Base-by-base conservation (phyloP, 2,329 filamentous ascomycete species). In the Colletotrichum costaricense region DNA sequence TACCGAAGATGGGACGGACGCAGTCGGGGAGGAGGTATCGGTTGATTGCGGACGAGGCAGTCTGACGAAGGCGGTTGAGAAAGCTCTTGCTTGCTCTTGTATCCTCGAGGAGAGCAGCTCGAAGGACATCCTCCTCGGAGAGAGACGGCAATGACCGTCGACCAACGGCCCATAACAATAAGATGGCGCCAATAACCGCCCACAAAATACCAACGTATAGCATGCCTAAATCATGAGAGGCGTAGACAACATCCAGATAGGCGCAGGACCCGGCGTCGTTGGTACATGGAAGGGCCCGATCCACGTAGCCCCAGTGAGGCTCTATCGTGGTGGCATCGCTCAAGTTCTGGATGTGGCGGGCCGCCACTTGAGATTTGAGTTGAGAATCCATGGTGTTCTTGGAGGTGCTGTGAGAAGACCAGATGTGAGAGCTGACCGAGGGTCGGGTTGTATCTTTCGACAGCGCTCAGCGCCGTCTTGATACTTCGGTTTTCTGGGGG, bases 11-110 rank as follows among this genome's bases (percentile, higher is more conserved):
- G 24, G 81, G 77, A 22, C 86, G 83, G 3, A 87, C 81, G 3
- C 87, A 86, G 76, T 94, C 92, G 0, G 90, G 90, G 2, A 95
- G 87, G 3, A 95, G 84, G 76, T 88, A 87, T 35, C 82, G 85
- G 12, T 74, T 75, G 26, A 68, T 22, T n/a, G 58, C 42, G 8
- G 65, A 57, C 9, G 71, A 75, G 22, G 86, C 69, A 3, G 88
- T 81, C 49, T 79, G 79, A 12, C 79, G 78, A 9, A 86, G 62
- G 42, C 82, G 79, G 54, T 74, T 78, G 24, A 75, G 38, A 62
- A 56, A 24, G 70, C 63, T 62, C 69, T 67, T 60, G 59, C 64
- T 63, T 16, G 54, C 49, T 7, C 59, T 59, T 14, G 58, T 60
- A 35, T 73, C 70, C 24, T 73, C 59, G 14, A 73, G 24, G 35